A percentile compares a stretch with the other conserved stretches of the same genome.
phyloP scores from a whole-genome alignment of 495 filamentous ascomycete genomes.

The Cairneyella variabilis region DNA sequence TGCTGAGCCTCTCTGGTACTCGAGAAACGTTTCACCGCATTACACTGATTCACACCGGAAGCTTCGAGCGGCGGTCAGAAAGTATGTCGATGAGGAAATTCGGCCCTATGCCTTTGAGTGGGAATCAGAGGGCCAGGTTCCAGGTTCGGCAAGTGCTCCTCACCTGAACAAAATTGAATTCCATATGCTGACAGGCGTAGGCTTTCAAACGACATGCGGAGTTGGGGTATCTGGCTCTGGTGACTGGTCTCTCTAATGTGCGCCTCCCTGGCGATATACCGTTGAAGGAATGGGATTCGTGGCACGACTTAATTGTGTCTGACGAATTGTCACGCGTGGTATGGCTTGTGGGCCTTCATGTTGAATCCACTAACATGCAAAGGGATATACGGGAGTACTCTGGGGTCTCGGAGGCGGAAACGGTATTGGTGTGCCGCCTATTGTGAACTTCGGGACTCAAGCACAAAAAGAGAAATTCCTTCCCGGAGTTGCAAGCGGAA shows the following conservation, averaged over 20 bases:
- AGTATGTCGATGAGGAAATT: slow-evolving; percentile 43
- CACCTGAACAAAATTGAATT: neutral
- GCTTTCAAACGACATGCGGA: slow-evolving; percentile 36
- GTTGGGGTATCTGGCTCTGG: slow-evolving; percentile 29
- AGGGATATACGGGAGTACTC: slow-evolving; percentile 40
- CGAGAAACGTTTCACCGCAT: slow-evolving; percentile 34
- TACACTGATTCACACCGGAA: slow-evolving; percentile 44
- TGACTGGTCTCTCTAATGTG: slow-evolving; percentile 34
- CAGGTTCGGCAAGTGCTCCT: slow-evolving; percentile 29
- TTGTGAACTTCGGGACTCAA: slow-evolving; percentile 47
- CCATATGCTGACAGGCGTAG: slow-evolving; percentile 4
- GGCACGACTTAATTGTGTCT: slow-evolving; percentile 42
- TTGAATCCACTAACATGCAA: neutral
- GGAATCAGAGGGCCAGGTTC: slow-evolving; percentile 43
- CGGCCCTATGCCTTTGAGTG: slow-evolving; percentile 43
- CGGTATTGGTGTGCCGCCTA: slow-evolving; percentile 49
- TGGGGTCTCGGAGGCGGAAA: slow-evolving; percentile 51
- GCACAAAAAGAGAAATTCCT: slow-evolving; percentile 46
- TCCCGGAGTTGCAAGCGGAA: slow-evolving; percentile 43
- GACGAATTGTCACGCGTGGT: slow-evolving; percentile 43
- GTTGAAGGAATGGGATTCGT: slow-evolving; percentile 45
- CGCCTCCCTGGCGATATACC: slow-evolving; percentile 37
- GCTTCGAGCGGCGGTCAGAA: slow-evolving; percentile 40
- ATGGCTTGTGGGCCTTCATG: neutral
- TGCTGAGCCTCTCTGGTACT: slow-evolving; percentile 27